A percentile compares a stretch with the other conserved stretches of the same genome.
These are phyloP conservation scores for Amphichorda felina DNA, from an alignment of 2,329 filamentous ascomycete genomes.

Conservation along the genomic window DNA sequence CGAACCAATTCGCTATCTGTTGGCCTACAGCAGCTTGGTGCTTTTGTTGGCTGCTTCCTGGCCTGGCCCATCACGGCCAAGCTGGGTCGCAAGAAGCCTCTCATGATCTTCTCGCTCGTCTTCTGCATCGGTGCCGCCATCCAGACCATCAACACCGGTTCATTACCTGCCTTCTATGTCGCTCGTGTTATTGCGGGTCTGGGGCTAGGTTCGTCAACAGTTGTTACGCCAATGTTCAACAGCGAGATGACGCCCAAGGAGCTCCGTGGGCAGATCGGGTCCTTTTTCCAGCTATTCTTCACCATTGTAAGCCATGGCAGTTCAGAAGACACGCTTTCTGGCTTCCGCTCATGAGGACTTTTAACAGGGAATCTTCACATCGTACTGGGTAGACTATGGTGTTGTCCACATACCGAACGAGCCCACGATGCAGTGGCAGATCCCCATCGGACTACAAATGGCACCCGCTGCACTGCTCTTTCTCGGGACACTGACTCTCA, in stretches of 20 bases:
- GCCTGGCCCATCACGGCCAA: constrained; percentile 2
- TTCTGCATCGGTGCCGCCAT: constrained; percentile 22
- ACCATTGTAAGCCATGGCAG: neutral
- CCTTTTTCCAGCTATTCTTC: constrained; percentile 2
- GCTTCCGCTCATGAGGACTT: neutral
- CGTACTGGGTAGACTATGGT: constrained; percentile 7
- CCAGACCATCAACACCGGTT: constrained; percentile 23
- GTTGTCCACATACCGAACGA: constrained; percentile 2
- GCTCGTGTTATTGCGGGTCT: constrained; percentile 17
- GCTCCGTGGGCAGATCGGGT: constrained; percentile 2
- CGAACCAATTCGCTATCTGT: constrained; percentile 3
- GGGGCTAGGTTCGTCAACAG: constrained; percentile 17
- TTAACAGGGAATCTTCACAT: constrained; percentile 6
- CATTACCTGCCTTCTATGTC: constrained; percentile 17
- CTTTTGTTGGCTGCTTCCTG: constrained; percentile 3
- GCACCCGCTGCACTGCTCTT: constrained; percentile 32
- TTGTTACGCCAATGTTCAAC: constrained; percentile 18
- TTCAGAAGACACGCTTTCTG: too few species aligned
- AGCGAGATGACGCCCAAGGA: constrained; percentile 3
- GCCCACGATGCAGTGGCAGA: constrained; percentile 36
- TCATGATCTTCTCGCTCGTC: constrained; percentile 16
- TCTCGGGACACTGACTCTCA: constrained; percentile 32
- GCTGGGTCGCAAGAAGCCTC: constrained; percentile 1
- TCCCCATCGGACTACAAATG: constrained; percentile 40
- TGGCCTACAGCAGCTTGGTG: constrained; percentile 3